Base-by-base conservation (phyloP, 352 stramenopile species). In the Globisporangium cederbergense region DNA sequence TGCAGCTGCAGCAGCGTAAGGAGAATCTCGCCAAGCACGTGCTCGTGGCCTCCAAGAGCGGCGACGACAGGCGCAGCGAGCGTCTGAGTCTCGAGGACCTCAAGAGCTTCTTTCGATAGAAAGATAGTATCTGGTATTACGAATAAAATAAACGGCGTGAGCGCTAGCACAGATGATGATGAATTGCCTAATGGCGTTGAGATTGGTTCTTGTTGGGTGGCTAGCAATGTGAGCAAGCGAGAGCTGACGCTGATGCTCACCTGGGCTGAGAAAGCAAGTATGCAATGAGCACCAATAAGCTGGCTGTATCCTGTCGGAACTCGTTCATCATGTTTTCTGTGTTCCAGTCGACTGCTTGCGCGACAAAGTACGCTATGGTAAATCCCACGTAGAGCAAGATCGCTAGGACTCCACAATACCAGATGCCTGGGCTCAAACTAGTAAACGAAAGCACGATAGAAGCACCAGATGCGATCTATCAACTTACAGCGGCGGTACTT, bases 1-100 rank as follows among this genome's bases (percentile, higher is more conserved):
- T 96, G 42, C 77, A 87, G 66, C 73, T 97, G 34, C 92, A 98
- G 67, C 65, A 96, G 60, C 88, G 89, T 62, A 98, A 98, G 68
- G 77, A 88, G 32, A 77, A 78, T 36, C 77, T 98, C 46, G 90
- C 85, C 2, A 89, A 89, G 57, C 88, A 90, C 57, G 90, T 93
- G 43, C 76, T 98, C 5, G 81, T 91, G 22, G 74, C 70, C 0
- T 68, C 75, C n/a, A 78, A 84, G 34, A 60, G 73, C 32, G 64
- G 36, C n/a, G 70, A 79, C 63, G 72, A 79, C 28, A 70, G 65
- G 54, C 70, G 68, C 30, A 75, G 65, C 25, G 78, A 89, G 47
- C 71, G 77, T 0, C 74, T 93, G 34, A 83, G 77, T 60, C 75
- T 93, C 57, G 78, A 90, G 46, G 83, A 93, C 51, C 70, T 93